Evolutionary conservation across 805 yeast genomes (phyloP).

Genomic region (Starmerella vaccinii): DNA sequence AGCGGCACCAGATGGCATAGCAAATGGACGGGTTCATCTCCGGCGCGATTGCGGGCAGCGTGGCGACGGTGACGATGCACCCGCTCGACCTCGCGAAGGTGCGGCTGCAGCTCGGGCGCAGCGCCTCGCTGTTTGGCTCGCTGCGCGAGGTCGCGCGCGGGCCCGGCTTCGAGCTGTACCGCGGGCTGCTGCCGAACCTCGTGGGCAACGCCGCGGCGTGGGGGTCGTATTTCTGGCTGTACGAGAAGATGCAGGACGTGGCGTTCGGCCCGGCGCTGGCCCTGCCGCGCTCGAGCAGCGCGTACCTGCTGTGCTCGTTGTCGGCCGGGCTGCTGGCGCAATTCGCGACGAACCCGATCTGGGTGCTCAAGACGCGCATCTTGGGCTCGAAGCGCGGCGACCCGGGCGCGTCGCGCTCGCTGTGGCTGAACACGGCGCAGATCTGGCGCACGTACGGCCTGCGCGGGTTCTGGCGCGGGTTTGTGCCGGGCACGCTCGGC

Average conservation of each 20-base stretch:
- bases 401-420: conserved; percentile 46
- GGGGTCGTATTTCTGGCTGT: conserved; percentile 76
- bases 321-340: conserved; percentile 70
- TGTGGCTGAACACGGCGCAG: conserved; percentile 43
- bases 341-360: conserved; percentile 75
- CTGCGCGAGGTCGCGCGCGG: conserved; percentile 9
- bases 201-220: conserved; percentile 80
- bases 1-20: not conserved
- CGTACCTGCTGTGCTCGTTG: conserved; percentile 42
- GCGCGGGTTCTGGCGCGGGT: conserved; percentile 59
- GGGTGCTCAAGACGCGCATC: conserved; percentile 91
- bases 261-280: conserved; percentile 13
- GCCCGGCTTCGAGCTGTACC: conserved; percentile 38
- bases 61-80: conserved; percentile 72
- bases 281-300: not conserved
- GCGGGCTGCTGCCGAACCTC: conserved; percentile 73
- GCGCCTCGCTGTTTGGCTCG: conserved; percentile 10
- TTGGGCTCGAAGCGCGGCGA: conserved; percentile 39
- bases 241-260: conserved; percentile 34
- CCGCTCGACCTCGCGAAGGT: conserved; percentile 83
- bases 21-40: conserved; percentile 21
- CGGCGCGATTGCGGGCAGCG: conserved; percentile 42
- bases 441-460: conserved; percentile 50
- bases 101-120: conserved; percentile 56
- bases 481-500: conserved; percentile 63